These are phyloP conservation scores for Hansenula sp. DNA, from an alignment of 1,139 yeast species.

Conservation along the genomic window DNA sequence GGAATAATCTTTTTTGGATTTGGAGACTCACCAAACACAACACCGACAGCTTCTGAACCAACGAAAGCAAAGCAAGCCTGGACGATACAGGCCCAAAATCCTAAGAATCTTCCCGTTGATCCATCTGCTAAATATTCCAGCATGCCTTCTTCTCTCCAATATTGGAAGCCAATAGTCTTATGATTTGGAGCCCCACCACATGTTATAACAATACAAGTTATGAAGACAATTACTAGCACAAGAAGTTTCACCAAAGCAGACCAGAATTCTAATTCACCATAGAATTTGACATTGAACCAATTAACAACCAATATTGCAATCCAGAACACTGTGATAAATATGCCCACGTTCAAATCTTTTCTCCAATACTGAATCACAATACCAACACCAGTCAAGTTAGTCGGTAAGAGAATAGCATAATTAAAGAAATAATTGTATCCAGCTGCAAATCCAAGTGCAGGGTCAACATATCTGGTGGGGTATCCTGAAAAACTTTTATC, in stretches of 20 bases:
- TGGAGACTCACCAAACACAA: slow-evolving; percentile 70
- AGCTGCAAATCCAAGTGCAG: slow-evolving; percentile 60
- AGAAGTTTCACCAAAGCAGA: slow-evolving; percentile 58
- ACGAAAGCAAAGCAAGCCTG: slow-evolving; percentile 40
- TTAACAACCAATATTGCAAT: slow-evolving; percentile 47
- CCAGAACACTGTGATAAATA: slow-evolving; percentile 58
- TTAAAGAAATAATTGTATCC: slow-evolving; percentile 59
- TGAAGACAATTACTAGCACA: slow-evolving; percentile 50
- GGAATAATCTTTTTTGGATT: slow-evolving; percentile 73
- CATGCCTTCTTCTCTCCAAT: no score
- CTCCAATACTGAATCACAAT: slow-evolving; percentile 54
- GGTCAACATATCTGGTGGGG: slow-evolving; percentile 58
- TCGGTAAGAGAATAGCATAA: slow-evolving; percentile 41
- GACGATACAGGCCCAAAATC: slow-evolving; percentile 36
- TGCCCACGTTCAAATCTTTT: slow-evolving; percentile 55
- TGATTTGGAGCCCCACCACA: slow-evolving; percentile 40
- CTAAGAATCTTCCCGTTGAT: no score
- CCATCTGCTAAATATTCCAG: no score
- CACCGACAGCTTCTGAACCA: slow-evolving; percentile 66
- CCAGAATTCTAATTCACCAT: slow-evolving; percentile 68
- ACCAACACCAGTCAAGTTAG: slow-evolving; percentile 36
- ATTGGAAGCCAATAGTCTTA: slow-evolving; percentile 44
- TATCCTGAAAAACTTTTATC: slow-evolving; percentile 62
- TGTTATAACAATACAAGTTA: slow-evolving; percentile 41
- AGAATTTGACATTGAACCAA: slow-evolving; percentile 50